These are phyloP conservation scores for Cercis canadensis DNA, from an alignment of 306 rosid species.

Conservation along the genomic window DNA sequence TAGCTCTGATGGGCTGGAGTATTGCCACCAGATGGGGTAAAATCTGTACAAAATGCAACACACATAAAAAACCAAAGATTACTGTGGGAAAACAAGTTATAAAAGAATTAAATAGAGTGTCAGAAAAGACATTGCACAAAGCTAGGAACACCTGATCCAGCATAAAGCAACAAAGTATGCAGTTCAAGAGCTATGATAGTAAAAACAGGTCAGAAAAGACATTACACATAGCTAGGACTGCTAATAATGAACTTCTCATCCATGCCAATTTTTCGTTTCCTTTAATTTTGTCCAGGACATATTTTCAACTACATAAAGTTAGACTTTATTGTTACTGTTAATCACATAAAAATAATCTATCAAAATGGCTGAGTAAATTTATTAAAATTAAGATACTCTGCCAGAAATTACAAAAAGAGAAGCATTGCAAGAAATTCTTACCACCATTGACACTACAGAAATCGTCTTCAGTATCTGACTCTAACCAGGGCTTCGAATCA, in stretches of 20 bases:
- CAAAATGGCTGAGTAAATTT: constrained; percentile 3
- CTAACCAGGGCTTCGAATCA: constrained; percentile 88
- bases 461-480: constrained; percentile 90
- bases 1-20: constrained; percentile 66
- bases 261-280: not conserved
- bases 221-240: not conserved
- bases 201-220: no score
- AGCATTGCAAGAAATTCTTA: constrained; percentile 50
- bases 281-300: not conserved
- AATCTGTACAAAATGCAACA: constrained; percentile 53
- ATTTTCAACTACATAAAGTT: not conserved
- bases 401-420: constrained; percentile 31
- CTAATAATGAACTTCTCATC: constrained; percentile 12
- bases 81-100: not conserved
- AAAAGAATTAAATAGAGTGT: not conserved
- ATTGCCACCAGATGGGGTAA: constrained; percentile 84
- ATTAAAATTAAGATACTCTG: constrained; percentile 16
- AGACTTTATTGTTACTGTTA: constrained; percentile 11
- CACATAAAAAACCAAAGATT: constrained; percentile 23
- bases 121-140: no score
- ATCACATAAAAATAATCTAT: not conserved
- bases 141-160: no score
- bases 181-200: not conserved
- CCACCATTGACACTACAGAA: constrained; percentile 95
- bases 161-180: no score